Percentiles rank a stretch among this genome's conserved stretches.
phyloP scores from a whole-genome alignment of 2,329 filamentous ascomycete species.

The Metarhizium anisopliae region DNA sequence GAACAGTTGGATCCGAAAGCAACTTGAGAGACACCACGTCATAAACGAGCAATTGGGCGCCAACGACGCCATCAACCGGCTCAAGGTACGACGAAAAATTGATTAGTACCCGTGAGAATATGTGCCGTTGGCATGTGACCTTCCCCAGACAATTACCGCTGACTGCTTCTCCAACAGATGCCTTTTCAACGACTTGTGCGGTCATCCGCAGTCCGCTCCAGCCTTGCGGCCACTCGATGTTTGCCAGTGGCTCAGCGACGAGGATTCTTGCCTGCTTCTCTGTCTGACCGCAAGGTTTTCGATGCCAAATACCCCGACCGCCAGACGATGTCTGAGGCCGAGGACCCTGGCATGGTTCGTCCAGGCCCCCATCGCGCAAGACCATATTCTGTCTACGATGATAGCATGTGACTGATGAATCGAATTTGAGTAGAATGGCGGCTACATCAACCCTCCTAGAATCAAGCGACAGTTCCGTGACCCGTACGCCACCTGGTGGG shows the following conservation, averaged over 20 bases:
- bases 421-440: constrained; percentile 57
- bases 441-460: constrained; percentile 68
- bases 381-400: background rate
- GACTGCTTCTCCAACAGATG: constrained; percentile 37
- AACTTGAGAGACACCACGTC: constrained; percentile 9
- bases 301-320: constrained; percentile 45
- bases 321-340: constrained; percentile 42
- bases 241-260: constrained; percentile 48
- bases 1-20: constrained; percentile 6
- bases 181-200: constrained; percentile 50
- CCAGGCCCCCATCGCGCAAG: background rate
- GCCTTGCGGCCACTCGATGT: constrained; percentile 36
- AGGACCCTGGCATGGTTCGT: constrained; percentile 60
- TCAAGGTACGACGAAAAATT: constrained; percentile 10
- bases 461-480: constrained; percentile 90
- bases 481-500: constrained; percentile 91
- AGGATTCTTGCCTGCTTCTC: constrained; percentile 43
- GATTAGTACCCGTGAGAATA: background rate
- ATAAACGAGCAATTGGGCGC: constrained; percentile 26
- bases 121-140: background rate
- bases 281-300: constrained; percentile 35
- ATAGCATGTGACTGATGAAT: constrained; percentile 12
- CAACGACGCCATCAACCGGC: constrained; percentile 19
- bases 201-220: constrained; percentile 34
- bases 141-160: background rate